phyloP scores from a whole-genome alignment of 2,329 filamentous ascomycete species.

The Alternaria viburni region DNA sequence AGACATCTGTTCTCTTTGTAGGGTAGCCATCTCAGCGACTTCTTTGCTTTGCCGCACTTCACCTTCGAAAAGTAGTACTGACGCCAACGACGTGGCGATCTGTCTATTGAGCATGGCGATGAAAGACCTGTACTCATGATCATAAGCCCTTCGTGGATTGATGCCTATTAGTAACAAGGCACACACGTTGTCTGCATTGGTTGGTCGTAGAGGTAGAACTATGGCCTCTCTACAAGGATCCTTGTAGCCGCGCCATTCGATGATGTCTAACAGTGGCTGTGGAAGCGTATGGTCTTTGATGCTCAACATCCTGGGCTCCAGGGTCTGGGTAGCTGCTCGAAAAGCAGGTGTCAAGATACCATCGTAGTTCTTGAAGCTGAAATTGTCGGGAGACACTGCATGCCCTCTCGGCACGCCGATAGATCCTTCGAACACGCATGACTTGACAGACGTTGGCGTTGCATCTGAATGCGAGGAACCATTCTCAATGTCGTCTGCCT shows the following conservation, averaged over 20 bases:
- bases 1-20: conserved; percentile 37
- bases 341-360: conserved; percentile 43
- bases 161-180: conserved; percentile 42
- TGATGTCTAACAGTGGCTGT: conserved; percentile 33
- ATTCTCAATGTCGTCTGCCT: conserved; percentile 34
- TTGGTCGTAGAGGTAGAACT: conserved; percentile 41
- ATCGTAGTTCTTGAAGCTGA: conserved; percentile 36
- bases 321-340: conserved; percentile 41
- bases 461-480: conserved; percentile 33
- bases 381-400: conserved; percentile 31
- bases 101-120: conserved; percentile 40
- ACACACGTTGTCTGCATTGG: conserved; percentile 38
- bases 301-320: conserved; percentile 37
- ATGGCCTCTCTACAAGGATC: conserved; percentile 43
- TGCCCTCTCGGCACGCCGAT: conserved; percentile 42
- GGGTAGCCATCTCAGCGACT: conserved; percentile 34
- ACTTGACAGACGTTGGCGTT: conserved; percentile 30
- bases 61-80: conserved; percentile 42
- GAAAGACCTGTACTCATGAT: conserved; percentile 42
- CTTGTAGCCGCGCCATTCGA: conserved; percentile 42
- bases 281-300: conserved; percentile 35
- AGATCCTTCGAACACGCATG: conserved; percentile 41
- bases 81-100: conserved; percentile 42
- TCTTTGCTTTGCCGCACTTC: conserved; percentile 37
- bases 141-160: conserved; percentile 42